Conservation (phyloP, 78 protist genomes). For the Emiliania huxleyi region DNA sequence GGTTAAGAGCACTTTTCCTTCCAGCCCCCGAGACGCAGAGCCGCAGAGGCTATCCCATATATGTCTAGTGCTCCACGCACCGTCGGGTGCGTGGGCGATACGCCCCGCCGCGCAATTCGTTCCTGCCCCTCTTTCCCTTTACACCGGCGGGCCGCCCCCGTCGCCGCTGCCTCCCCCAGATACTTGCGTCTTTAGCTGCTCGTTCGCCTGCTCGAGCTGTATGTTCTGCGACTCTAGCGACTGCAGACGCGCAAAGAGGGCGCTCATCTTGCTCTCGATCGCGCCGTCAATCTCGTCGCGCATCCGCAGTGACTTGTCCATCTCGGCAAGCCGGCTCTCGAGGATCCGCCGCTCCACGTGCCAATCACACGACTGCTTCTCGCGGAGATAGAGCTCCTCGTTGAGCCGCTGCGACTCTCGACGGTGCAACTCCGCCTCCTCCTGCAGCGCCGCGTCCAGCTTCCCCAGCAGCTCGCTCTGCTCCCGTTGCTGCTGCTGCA, state of each 20-base stretch:
- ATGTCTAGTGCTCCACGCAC: too few species aligned
- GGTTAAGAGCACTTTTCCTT: too few species aligned
- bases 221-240: background rate
- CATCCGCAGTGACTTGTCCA: background rate
- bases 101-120: too few species aligned
- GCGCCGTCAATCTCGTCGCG: background rate
- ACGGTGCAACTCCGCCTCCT: background rate
- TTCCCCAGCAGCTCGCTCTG: background rate
- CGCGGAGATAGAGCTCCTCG: background rate
- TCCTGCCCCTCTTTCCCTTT: too few species aligned
- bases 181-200: background rate
- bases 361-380: background rate
- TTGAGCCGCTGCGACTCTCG: constrained; percentile 9
- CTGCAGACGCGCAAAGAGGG: background rate
- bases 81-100: too few species aligned
- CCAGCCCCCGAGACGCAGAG: too few species aligned
- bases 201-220: background rate
- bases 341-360: background rate
- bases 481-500: background rate
- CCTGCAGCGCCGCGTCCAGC: background rate
- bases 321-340: background rate
- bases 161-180: too few species aligned
- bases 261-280: background rate
- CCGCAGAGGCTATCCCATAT: too few species aligned
- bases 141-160: too few species aligned